Conservation (phyloP, 2,329 filamentous ascomycete species). For the Scedosporium minutisporum region DNA sequence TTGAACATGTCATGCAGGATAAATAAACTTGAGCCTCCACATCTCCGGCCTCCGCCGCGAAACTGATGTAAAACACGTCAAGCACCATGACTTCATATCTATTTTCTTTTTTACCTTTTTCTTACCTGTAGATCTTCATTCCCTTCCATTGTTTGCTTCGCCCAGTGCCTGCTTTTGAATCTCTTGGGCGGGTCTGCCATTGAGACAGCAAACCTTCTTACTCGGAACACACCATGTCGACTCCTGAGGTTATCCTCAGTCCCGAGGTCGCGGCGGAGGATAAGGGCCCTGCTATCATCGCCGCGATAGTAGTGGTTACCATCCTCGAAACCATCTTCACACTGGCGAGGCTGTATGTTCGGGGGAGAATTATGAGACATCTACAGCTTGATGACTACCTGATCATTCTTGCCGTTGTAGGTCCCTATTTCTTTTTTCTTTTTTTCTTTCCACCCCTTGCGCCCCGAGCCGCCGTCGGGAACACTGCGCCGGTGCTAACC, state of each 20-base stretch:
- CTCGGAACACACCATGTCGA: neutral
- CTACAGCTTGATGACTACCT: constrained; percentile 13
- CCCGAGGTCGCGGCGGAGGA: constrained; percentile 7
- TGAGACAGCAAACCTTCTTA: neutral
- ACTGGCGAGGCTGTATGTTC: constrained; percentile 9
- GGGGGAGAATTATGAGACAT: constrained; percentile 8
- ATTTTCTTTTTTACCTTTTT: no score
- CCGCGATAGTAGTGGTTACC: constrained; percentile 11
- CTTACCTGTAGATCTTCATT: no score
- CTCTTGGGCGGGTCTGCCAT: neutral
- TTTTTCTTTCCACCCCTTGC: no score
- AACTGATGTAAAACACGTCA: no score
- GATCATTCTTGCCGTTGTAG: constrained; percentile 8
- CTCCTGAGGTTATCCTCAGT: neutral
- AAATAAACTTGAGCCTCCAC: no score
- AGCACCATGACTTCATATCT: no score
- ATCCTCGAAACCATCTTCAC: constrained; percentile 11
- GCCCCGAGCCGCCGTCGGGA: neutral
- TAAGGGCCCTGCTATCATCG: constrained; percentile 12
- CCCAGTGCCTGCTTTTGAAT: neutral
- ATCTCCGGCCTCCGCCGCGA: no score
- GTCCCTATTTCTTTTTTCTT: neutral
- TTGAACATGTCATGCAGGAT: no score
- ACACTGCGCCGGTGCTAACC: neutral
- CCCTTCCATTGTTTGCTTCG: no score